phyloP scores from a whole-genome alignment of 2,329 filamentous ascomycete species.

The Myriosclerotinia curreyana region DNA sequence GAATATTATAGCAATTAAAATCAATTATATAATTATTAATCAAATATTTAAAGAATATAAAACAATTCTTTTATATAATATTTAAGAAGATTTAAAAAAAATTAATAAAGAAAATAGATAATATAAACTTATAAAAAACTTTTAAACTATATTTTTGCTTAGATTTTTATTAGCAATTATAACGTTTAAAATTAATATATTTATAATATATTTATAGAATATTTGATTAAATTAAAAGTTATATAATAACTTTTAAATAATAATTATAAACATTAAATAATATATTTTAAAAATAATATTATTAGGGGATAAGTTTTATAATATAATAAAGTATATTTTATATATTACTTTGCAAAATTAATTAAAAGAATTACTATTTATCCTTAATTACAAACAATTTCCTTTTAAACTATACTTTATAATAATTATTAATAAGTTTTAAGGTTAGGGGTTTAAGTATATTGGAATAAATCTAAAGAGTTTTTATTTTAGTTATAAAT shows the following conservation, averaged over 20 bases:
- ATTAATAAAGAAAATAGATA: neutral
- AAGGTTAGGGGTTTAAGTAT: neutral
- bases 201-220: slow-evolving; percentile 7
- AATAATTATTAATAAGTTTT: slow-evolving; percentile 18
- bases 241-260: slow-evolving; percentile 3
- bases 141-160: neutral
- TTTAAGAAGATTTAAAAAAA: neutral
- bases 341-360: neutral
- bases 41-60: neutral
- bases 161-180: neutral
- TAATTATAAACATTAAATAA: neutral
- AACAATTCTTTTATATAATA: neutral
- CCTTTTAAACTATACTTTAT: slow-evolving; percentile 1
- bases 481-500: slow-evolving; percentile 7
- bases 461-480: slow-evolving; percentile 4
- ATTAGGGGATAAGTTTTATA: slow-evolving; percentile 2
- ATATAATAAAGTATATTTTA: slow-evolving; percentile 2
- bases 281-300: neutral
- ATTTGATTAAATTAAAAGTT: neutral
- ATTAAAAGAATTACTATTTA: neutral
- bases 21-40: neutral
- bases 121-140: neutral
- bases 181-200: neutral
- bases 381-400: slow-evolving; percentile 12
- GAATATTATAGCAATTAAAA: neutral